These are phyloP conservation scores for Neofusicoccum umdonicola DNA, from an alignment of 2,329 filamentous ascomycete genomes.

Conservation along the genomic window DNA sequence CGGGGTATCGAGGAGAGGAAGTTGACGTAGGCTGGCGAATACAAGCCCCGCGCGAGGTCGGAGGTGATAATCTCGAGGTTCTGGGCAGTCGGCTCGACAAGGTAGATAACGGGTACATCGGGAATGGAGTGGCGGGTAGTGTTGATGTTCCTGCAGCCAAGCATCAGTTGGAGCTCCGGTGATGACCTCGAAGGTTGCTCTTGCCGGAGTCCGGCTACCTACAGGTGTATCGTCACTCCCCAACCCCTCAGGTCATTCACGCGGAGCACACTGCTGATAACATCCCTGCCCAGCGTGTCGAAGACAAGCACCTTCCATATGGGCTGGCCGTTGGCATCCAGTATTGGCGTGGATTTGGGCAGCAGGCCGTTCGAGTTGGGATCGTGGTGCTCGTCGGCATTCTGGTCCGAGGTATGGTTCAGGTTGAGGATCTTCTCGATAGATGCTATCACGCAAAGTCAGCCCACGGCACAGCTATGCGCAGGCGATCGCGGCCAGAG, in stretches of 20 bases:
- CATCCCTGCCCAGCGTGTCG: conserved; percentile 85
- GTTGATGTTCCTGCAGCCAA: conserved; percentile 64
- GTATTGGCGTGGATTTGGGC: conserved; percentile 70
- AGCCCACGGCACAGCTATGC: conserved; percentile 14
- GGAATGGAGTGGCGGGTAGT: conserved; percentile 84
- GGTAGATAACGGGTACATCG: conserved; percentile 92
- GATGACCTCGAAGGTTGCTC: neutral
- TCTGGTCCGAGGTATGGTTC: conserved; percentile 64
- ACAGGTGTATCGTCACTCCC: conserved; percentile 97
- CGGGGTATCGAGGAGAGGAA: conserved; percentile 92
- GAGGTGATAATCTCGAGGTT: conserved; percentile 81
- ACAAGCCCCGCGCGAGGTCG: conserved; percentile 83
- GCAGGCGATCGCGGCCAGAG: conserved; percentile 22
- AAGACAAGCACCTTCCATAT: conserved; percentile 99
- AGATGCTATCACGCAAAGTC: conserved; percentile 58
- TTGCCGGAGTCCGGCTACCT: conserved; percentile 54
- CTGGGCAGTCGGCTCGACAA: conserved; percentile 81
- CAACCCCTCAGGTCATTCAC: conserved; percentile 90
- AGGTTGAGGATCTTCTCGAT: conserved; percentile 95
- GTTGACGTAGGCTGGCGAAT: conserved; percentile 93
- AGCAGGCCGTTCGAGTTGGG: conserved; percentile 60
- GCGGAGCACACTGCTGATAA: conserved; percentile 92
- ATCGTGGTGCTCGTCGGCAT: conserved; percentile 61
- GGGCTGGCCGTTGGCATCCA: conserved; percentile 83
- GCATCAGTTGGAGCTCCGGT: conserved; percentile 3